Evolutionary conservation across 2,329 filamentous ascomycete species (phyloP).

Genomic region (Aspergillus jensenii): DNA sequence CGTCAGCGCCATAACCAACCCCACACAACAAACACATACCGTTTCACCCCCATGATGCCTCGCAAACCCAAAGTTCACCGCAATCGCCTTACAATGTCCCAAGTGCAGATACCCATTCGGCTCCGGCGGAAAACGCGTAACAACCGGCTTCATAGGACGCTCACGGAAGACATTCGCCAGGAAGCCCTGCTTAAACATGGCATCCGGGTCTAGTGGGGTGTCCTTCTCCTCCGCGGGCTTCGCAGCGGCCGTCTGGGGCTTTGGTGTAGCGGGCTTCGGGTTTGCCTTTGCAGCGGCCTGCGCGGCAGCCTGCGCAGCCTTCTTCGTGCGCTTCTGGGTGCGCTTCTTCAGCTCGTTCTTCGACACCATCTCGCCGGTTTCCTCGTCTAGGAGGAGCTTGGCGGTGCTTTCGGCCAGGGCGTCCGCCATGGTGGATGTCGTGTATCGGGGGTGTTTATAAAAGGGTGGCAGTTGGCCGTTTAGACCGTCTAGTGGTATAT

Average conservation of each 20-base stretch:
- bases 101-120: conserved; percentile 94
- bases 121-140: conserved; percentile 78
- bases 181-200: conserved; percentile 80
- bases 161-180: conserved; percentile 70
- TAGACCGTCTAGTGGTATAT: not conserved
- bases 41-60: conserved; percentile 71
- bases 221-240: conserved; percentile 21
- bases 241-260: conserved; percentile 14
- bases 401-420: conserved; percentile 16
- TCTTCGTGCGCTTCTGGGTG: conserved; percentile 24
- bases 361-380: conserved; percentile 24
- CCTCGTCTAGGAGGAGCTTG: conserved; percentile 23
- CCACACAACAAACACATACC: not conserved
- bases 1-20: conserved; percentile 1
- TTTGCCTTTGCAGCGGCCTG: conserved; percentile 33
- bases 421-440: conserved; percentile 15
- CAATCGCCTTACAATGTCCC: conserved; percentile 92
- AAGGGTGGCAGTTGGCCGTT: not conserved
- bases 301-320: conserved; percentile 28
- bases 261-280: conserved; percentile 37
- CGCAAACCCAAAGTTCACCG: conserved; percentile 95
- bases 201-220: conserved; percentile 48
- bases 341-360: conserved; percentile 32
- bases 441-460: no score
- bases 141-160: conserved; percentile 51